Evolutionary conservation across 2,329 filamentous ascomycete genomes (phyloP).

Genomic region (Paecilomyces dactylethromorphus): DNA sequence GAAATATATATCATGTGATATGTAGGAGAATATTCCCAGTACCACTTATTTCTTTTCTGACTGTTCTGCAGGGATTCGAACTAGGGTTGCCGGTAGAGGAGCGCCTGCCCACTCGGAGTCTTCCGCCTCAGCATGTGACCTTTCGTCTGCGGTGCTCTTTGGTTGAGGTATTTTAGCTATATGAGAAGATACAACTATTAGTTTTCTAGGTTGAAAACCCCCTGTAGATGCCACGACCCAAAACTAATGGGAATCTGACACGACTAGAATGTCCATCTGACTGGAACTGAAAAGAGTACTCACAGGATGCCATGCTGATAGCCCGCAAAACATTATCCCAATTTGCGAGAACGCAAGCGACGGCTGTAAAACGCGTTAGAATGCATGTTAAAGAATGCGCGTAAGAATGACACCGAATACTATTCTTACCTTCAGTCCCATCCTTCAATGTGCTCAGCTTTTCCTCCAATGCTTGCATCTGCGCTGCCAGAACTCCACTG

Average conservation of each 20-base stretch:
- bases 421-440: slow-evolving; percentile 52
- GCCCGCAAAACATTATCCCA: slow-evolving; percentile 61
- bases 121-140: slow-evolving; percentile 4
- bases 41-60: slow-evolving; percentile 9
- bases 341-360: slow-evolving; percentile 60
- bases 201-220: background rate
- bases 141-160: slow-evolving; percentile 10
- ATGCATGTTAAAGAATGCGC: slow-evolving; percentile 4
- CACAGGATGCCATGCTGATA: slow-evolving; percentile 59
- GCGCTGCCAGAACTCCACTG: slow-evolving; percentile 53
- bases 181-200: background rate
- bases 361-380: slow-evolving; percentile 36
- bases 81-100: slow-evolving; percentile 33
- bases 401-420: background rate
- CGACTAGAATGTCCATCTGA: too few species aligned
- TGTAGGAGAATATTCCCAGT: background rate
- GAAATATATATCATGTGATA: background rate
- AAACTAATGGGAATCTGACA: background rate
- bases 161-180: slow-evolving; percentile 21
- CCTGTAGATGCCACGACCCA: slow-evolving; percentile 3
- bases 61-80: slow-evolving; percentile 34
- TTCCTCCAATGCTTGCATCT: slow-evolving; percentile 57
- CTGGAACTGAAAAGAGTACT: slow-evolving; percentile 19
- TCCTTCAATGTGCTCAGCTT: slow-evolving; percentile 56
- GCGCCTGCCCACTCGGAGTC: slow-evolving; percentile 67